Conservation (phyloP, 148 eudicot genomes). For the Rhododendron williamsianum region DNA sequence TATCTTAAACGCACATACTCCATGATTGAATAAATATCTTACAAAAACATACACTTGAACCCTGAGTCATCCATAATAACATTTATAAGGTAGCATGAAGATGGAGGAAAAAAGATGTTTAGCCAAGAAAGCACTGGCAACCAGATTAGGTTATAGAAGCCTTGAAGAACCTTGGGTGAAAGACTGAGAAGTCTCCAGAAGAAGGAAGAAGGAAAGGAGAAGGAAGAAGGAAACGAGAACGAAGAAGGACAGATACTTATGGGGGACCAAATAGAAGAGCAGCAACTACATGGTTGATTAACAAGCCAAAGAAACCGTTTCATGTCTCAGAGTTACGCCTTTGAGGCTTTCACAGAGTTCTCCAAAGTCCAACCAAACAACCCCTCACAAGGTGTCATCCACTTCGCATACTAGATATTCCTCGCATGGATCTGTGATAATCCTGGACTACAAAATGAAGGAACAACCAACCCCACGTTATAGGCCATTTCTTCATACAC, state of each 20-base stretch:
- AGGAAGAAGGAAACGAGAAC: neutral
- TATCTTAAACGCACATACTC: neutral
- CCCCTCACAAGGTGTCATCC: neutral
- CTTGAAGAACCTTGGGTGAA: neutral
- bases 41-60: neutral
- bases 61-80: neutral
- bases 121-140: slow-evolving; percentile 5
- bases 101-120: neutral
- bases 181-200: neutral
- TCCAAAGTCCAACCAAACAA: neutral
- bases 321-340: neutral
- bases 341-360: neutral
- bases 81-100: neutral
- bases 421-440: neutral
- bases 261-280: neutral
- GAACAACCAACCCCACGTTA: neutral
- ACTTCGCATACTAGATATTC: neutral
- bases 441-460: neutral
- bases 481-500: neutral
- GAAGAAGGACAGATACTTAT: neutral
- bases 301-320: neutral
- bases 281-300: neutral
- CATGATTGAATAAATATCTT: neutral
- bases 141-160: neutral
- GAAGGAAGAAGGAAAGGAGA: neutral